Percentiles rank a stretch among this genome's conserved stretches.
Conservation (phyloP, 306 rosid genomes). For the Trichosanthes truncata region DNA sequence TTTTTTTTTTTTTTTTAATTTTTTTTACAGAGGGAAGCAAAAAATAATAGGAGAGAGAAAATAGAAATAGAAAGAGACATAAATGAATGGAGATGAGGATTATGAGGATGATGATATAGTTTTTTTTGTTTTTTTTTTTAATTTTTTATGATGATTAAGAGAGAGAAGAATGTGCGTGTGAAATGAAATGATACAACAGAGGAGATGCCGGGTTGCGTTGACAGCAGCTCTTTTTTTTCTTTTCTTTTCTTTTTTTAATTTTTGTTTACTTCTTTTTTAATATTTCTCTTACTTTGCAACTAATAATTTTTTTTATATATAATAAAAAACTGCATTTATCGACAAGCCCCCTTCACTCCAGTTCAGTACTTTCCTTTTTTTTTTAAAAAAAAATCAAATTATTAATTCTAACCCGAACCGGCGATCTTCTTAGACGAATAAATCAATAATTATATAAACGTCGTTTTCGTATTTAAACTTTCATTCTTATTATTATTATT, state of each 20-base stretch:
- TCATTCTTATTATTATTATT: too few species aligned
- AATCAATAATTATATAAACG: not conserved
- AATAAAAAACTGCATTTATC: not conserved
- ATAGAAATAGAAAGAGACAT: constrained; percentile 7
- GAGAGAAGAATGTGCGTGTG: constrained; percentile 7
- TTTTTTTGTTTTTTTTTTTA: not conserved
- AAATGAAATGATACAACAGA: constrained; percentile 13
- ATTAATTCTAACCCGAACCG: not conserved
- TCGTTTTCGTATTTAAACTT: not conserved
- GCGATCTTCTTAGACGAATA: not conserved
- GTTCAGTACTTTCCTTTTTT: not conserved
- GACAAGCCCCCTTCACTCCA: not conserved
- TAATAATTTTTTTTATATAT: constrained; percentile 15
- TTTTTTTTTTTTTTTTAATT: not conserved
- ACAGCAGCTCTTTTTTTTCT: constrained; percentile 13
- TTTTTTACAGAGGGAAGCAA: constrained; percentile 8
- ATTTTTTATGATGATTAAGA: constrained; percentile 23
- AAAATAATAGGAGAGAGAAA: not conserved
- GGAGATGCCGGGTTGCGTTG: constrained; percentile 24
- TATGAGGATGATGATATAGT: constrained; percentile 22
- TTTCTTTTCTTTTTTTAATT: not conserved
- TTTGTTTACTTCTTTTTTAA: too few species aligned
- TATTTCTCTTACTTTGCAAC: constrained; percentile 24
- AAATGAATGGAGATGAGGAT: constrained; percentile 31
- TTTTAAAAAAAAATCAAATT: not conserved